Base-by-base conservation (phyloP, 495 filamentous ascomycete genomes). In the Eremomyces bilateralis region DNA sequence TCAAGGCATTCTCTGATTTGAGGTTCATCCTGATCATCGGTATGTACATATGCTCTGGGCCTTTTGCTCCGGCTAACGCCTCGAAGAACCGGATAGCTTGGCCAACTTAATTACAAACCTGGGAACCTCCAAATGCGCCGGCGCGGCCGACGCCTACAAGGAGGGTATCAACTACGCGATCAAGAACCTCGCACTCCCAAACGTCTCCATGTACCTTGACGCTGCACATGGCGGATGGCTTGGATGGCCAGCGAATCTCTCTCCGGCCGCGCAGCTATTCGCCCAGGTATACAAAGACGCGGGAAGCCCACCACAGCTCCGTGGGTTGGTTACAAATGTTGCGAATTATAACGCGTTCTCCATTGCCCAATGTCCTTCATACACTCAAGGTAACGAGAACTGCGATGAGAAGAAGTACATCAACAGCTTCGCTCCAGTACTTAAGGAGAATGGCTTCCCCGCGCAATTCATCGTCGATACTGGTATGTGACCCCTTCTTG, bases 161-260 rank as follows among this genome's bases (percentile, higher is more conserved):
- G 66, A 72, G 31, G 67, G 73, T 50, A 67, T 72, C 24, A 65
- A 71, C 10, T 83, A 88, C 49, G 77, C 80, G 3, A 51, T 84
- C 41, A 64, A 64, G 42, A 54, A 65, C 40, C 62, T 84, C 43
- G 73, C 79, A 58, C 61, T 83, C 10, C 65, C 68, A 42, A 82
- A 84, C 55, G 77, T 84, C 38, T 54, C 73, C 43, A 80, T 80
- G 78, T 84, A 88, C 54, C 43, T 88, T 32, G 80, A 88, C 48
- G 79, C 75, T 36, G 79, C 75, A 52, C 73, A 78, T 60, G 73
- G 64, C 21, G 79, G 80, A 43, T 88, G 78, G 79, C 64, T 83
- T 38, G 79, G 80, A 43, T 88, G 80, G 80, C 57, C 69, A 30
- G 75, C 68, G 38, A 84, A 88, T 60, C 64, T 83, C 42, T 43